Base-by-base conservation (phyloP, 1,284 basidiomycete species). In the Amylostereum chailletii region DNA sequence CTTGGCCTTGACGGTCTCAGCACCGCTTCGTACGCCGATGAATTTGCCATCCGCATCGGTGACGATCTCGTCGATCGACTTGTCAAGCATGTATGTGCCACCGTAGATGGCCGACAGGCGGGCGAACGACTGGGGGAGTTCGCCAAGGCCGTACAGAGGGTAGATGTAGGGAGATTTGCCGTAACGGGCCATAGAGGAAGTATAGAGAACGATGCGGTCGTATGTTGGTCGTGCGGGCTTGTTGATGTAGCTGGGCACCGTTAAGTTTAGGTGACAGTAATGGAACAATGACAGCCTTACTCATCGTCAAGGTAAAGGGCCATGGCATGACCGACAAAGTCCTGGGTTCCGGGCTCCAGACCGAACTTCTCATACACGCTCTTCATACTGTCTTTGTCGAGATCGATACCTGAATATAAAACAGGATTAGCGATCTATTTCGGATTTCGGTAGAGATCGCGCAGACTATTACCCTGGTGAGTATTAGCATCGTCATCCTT, bases 101-200 rank as follows among this genome's bases (percentile, higher is more conserved):
- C 96, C 96, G 66, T 99, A 98, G 66, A 99, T 98, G 59, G 96
- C 96, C 57, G 90, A 94, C 51, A 98, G 79, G 64, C 96, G 93
- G 11, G 96, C 96, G 64, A 99, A 99, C 2, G 95, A 93, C 66
- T 99, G 96, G 26, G 96, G 96, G 46, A 99, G 86, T 70, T 99
- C 96, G 59, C 96, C 96, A 47, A 99, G 88, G 57, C 96, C 96
- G 69, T 99, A 99, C 48, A 98, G 81, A 10, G 96, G 96, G 75
- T 99, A 99, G 67, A 99, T 97, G 77, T 99, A 99, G 3, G 96
- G 96, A 19, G 96, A 99, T 71, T 99, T 99, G 61, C 96, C 96
- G 70, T 97, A 99, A 49, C 96, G 90, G 32, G 96, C 94, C 92
- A 99, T 97, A 26, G 95, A 99, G 5, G 90, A 88, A 11, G 94